A percentile compares a stretch with the other conserved stretches of the same genome.
Conservation (phyloP, 2,329 filamentous ascomycete species). For the Botrytis medusae region DNA sequence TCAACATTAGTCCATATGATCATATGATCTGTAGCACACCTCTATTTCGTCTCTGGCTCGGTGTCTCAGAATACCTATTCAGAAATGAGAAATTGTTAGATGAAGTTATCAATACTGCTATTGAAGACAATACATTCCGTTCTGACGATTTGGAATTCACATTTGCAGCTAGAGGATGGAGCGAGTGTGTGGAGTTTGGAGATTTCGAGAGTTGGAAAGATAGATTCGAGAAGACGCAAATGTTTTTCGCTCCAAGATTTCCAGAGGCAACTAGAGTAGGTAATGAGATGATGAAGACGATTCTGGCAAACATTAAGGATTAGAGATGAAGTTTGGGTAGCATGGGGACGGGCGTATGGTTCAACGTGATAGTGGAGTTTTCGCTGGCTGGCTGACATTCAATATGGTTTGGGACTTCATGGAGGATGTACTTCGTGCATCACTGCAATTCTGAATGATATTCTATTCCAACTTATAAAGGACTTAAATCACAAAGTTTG, state of each 20-base stretch:
- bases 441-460: background rate
- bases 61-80: constrained; percentile 96
- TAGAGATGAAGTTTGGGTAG: constrained; percentile 17
- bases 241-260: constrained; percentile 89
- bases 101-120: constrained; percentile 79
- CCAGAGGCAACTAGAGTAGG: constrained; percentile 82
- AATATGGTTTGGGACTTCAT: background rate
- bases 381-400: background rate
- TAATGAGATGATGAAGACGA: constrained; percentile 96
- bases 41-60: constrained; percentile 93
- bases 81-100: constrained; percentile 77
- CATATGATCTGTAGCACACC: constrained; percentile 99
- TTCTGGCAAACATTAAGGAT: constrained; percentile 72
- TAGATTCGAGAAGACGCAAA: constrained; percentile 85
- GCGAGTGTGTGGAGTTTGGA: constrained; percentile 84
- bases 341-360: background rate
- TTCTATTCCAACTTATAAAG: background rate
- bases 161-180: constrained; percentile 94
- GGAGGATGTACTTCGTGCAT: background rate
- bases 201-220: constrained; percentile 93
- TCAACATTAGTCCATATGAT: constrained; percentile 93
- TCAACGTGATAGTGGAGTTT: background rate
- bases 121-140: constrained; percentile 89
- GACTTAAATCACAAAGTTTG: background rate
- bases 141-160: constrained; percentile 96